These are phyloP conservation scores for Diaporthe helianthi DNA, from an alignment of 2,329 filamentous ascomycete species.

Conservation along the genomic window DNA sequence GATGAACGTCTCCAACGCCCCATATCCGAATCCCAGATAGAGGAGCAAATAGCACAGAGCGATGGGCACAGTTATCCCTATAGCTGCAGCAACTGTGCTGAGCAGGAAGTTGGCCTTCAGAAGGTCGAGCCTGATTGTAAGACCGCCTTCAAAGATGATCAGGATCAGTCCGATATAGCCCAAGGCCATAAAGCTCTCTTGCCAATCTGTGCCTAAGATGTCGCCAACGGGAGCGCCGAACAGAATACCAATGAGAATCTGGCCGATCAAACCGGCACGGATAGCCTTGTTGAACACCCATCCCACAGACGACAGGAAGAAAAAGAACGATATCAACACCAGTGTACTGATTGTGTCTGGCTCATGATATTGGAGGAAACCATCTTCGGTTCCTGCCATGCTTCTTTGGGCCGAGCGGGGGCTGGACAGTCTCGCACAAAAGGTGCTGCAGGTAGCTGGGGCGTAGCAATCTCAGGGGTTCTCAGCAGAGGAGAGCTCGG, in stretches of 20 bases:
- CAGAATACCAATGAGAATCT: constrained; percentile 54
- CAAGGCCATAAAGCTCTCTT: constrained; percentile 53
- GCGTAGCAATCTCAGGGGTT: neutral
- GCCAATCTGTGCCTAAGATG: constrained; percentile 51
- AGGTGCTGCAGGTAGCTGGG: neutral
- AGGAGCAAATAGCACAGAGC: constrained; percentile 52
- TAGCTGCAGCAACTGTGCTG: constrained; percentile 49
- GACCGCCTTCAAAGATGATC: constrained; percentile 59
- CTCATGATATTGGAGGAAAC: constrained; percentile 50
- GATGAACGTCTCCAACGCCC: constrained; percentile 35
- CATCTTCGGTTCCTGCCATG: constrained; percentile 8
- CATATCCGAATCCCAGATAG: constrained; percentile 51
- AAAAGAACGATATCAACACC: constrained; percentile 53
- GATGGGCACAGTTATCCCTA: constrained; percentile 55
- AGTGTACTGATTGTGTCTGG: constrained; percentile 49
- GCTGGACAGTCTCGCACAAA: neutral
- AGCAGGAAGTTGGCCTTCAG: constrained; percentile 52
- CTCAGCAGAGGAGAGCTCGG: neutral
- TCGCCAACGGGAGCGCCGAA: constrained; percentile 54
- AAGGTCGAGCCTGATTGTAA: constrained; percentile 53
- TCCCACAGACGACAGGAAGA: constrained; percentile 50
- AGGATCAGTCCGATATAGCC: constrained; percentile 57
- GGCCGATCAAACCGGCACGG: constrained; percentile 54
- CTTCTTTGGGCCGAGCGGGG: neutral
- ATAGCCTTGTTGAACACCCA: constrained; percentile 50